phyloP scores from a whole-genome alignment of 768 basidiomycete species.

The Kwoniella botswanensis region DNA sequence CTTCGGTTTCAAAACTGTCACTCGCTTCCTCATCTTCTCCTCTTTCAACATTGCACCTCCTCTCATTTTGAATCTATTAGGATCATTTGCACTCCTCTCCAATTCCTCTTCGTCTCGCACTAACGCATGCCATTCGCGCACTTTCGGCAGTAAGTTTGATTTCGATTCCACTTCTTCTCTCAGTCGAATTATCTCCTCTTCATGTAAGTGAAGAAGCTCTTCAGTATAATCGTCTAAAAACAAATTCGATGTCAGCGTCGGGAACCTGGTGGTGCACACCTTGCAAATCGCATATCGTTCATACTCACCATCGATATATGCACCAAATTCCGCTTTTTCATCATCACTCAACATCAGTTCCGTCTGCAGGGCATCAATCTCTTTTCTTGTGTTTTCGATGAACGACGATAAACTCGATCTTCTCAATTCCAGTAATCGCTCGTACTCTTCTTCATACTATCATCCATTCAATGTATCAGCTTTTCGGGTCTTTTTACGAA shows the following conservation, averaged over 20 bases:
- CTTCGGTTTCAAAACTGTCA: slow-evolving; percentile 87
- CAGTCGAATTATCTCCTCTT: slow-evolving; percentile 78
- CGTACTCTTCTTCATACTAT: slow-evolving; percentile 83
- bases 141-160: slow-evolving; percentile 71
- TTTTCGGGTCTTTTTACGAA: not conserved
- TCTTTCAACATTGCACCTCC: slow-evolving; percentile 71
- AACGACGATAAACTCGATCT: slow-evolving; percentile 84
- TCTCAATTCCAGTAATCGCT: slow-evolving; percentile 86
- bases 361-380: slow-evolving; percentile 82
- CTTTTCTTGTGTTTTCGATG: slow-evolving; percentile 76
- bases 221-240: slow-evolving; percentile 80
- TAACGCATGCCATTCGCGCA: slow-evolving; percentile 89
- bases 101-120: slow-evolving; percentile 88
- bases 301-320: slow-evolving; percentile 76
- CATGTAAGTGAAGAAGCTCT: slow-evolving; percentile 81
- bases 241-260: slow-evolving; percentile 1
- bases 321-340: slow-evolving; percentile 77
- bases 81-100: slow-evolving; percentile 60
- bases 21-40: slow-evolving; percentile 96
- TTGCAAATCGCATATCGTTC: no score
- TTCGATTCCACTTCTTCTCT: slow-evolving; percentile 83
- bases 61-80: slow-evolving; percentile 52
- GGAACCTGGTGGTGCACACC: no score
- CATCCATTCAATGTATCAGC: slow-evolving; percentile 12
- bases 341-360: slow-evolving; percentile 83